These are phyloP conservation scores for Polychaeton citri DNA, from an alignment of 2,329 filamentous ascomycete genomes.

Conservation along the genomic window DNA sequence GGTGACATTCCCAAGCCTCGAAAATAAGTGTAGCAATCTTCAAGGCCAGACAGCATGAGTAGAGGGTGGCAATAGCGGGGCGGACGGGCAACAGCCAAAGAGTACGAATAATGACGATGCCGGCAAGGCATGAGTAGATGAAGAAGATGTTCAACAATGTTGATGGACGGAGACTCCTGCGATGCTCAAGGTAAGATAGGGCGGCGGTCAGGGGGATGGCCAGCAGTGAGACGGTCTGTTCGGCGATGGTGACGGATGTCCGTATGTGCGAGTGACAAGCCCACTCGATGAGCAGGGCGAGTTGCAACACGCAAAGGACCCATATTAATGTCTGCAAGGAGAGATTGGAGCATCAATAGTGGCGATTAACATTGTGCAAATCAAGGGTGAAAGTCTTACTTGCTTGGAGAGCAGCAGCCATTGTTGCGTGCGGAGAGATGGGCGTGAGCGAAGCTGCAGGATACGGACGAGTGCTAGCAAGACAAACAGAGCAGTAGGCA, in stretches of 20 bases:
- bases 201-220: conserved; percentile 31
- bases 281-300: conserved; percentile 13
- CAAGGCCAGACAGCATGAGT: conserved; percentile 22
- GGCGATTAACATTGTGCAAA: not conserved
- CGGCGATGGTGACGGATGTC: too few relatives aligned
- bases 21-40: conserved; percentile 26
- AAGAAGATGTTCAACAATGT: conserved; percentile 4
- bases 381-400: conserved; percentile 3
- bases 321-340: conserved; percentile 1
- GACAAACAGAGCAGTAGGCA: conserved; percentile 19
- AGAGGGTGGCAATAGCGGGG: conserved; percentile 20
- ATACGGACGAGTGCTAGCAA: conserved; percentile 17
- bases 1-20: conserved; percentile 33
- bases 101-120: conserved; percentile 5
- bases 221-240: conserved; percentile 29
- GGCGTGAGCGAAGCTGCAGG: conserved; percentile 12
- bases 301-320: conserved; percentile 1
- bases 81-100: conserved; percentile 21
- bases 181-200: conserved; percentile 6
- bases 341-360: not conserved
- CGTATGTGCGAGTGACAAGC: too few relatives aligned
- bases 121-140: conserved; percentile 3
- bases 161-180: conserved; percentile 4
- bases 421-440: conserved; percentile 10
- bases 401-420: conserved; percentile 2